A percentile compares a stretch with the other conserved stretches of the same genome.
These are phyloP conservation scores for Russula ochroleuca DNA, from an alignment of 768 basidiomycete species.

Conservation along the genomic window DNA sequence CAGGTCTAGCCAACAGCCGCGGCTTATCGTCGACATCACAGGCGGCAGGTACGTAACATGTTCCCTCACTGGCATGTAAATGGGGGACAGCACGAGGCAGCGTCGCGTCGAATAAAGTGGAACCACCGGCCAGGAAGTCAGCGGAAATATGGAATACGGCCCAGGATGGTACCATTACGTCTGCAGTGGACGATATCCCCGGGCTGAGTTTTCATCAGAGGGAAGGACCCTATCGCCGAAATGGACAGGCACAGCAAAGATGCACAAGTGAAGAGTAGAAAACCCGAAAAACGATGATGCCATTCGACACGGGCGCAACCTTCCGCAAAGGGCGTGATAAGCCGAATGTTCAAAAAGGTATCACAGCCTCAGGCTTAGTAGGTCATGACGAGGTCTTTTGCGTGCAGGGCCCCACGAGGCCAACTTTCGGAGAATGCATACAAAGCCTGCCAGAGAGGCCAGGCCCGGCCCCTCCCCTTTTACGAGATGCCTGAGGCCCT, in stretches of 20 bases:
- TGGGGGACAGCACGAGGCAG: slow-evolving; percentile 12
- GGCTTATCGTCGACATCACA: slow-evolving; percentile 22
- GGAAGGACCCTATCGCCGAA: neutral
- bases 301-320: slow-evolving; percentile 9
- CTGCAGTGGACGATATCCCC: neutral
- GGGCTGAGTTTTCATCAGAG: neutral
- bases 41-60: neutral
- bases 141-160: neutral
- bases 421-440: neutral
- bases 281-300: slow-evolving; percentile 7
- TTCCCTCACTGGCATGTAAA: neutral
- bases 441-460: slow-evolving; percentile 8
- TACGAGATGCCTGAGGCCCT: slow-evolving; percentile 12
- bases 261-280: neutral
- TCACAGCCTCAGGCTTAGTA: slow-evolving; percentile 8
- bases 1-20: slow-evolving; percentile 6
- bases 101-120: neutral
- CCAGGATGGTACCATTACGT: neutral
- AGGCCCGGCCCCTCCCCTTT: neutral
- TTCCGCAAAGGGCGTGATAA: slow-evolving; percentile 13
- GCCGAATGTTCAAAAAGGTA: neutral
- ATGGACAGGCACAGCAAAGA: slow-evolving; percentile 1
- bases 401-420: slow-evolving; percentile 2
- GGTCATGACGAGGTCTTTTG: neutral
- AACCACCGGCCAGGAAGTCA: neutral